Percentiles rank a stretch among this genome's conserved stretches.
phyloP scores from a whole-genome alignment of 495 filamentous ascomycete genomes.

The Tuber umbilicatum region DNA sequence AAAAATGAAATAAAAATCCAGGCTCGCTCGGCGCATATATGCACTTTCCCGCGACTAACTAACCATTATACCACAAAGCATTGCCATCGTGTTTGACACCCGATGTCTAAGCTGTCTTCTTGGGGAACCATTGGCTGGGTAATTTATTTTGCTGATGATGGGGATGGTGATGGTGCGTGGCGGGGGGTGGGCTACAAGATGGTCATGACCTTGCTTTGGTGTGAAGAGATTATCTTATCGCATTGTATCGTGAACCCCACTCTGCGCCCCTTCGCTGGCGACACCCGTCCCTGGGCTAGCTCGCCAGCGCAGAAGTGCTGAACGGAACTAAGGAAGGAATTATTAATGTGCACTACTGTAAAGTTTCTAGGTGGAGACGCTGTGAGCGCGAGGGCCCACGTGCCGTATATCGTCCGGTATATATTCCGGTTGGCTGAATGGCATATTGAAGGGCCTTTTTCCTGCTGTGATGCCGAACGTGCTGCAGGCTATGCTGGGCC shows the following conservation, averaged over 20 bases:
- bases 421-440: not conserved
- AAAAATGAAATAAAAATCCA: not conserved
- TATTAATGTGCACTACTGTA: not conserved
- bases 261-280: not conserved
- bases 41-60: not conserved
- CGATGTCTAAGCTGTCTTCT: not conserved
- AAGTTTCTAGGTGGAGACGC: not conserved
- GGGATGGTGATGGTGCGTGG: not conserved
- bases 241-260: not conserved
- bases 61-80: not conserved
- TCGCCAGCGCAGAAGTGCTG: too few species aligned
- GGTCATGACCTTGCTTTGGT: not conserved
- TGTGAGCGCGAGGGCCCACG: not conserved
- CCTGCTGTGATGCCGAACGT: not conserved
- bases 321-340: not conserved
- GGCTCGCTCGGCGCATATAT: not conserved
- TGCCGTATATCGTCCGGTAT: not conserved
- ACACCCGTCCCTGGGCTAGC: too few species aligned
- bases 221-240: not conserved
- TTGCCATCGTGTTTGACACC: not conserved
- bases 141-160: not conserved
- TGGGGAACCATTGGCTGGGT: not conserved
- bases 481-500: not conserved
- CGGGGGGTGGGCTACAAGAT: not conserved
- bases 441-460: not conserved